These are phyloP conservation scores for Naganishia albida DNA, from an alignment of 1,284 basidiomycete genomes.

Conservation along the genomic window DNA sequence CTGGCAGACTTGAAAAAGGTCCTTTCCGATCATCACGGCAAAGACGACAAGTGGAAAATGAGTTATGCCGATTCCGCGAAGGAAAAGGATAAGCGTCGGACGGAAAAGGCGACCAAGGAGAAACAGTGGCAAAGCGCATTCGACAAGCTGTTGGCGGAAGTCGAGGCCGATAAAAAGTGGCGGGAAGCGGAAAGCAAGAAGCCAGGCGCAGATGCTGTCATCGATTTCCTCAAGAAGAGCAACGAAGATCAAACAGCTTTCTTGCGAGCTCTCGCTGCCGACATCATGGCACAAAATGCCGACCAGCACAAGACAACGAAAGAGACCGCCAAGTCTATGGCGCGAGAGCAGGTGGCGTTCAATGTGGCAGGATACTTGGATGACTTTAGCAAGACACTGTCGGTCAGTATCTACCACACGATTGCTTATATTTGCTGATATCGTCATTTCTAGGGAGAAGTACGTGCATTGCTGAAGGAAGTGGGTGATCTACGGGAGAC, in stretches of 20 bases:
- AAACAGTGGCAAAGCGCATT: slow-evolving; percentile 48
- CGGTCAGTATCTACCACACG: slow-evolving; percentile 38
- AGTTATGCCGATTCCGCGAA: slow-evolving; percentile 41
- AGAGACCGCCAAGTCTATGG: slow-evolving; percentile 44
- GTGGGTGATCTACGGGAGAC: slow-evolving; percentile 52
- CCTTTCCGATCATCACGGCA: slow-evolving; percentile 43
- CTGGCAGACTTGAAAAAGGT: slow-evolving; percentile 44
- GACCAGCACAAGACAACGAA: slow-evolving; percentile 51
- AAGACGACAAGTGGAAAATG: slow-evolving; percentile 41
- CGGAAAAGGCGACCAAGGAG: slow-evolving; percentile 43
- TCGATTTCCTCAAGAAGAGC: slow-evolving; percentile 49
- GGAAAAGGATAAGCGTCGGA: slow-evolving; percentile 45
- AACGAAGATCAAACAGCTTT: slow-evolving; percentile 48
- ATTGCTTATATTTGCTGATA: neutral
- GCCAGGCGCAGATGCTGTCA: slow-evolving; percentile 47
- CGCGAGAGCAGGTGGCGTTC: slow-evolving; percentile 53
- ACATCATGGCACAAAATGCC: slow-evolving; percentile 51
- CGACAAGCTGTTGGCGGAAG: slow-evolving; percentile 46
- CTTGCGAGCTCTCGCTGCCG: slow-evolving; percentile 47
- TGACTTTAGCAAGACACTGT: slow-evolving; percentile 51
- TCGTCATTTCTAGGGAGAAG: slow-evolving; percentile 42
- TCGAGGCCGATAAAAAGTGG: slow-evolving; percentile 51
- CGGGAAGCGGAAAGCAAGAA: slow-evolving; percentile 49
- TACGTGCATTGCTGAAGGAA: slow-evolving; percentile 50
- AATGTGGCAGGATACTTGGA: slow-evolving; percentile 53